Percentiles rank a stretch among this genome's conserved stretches.
Conservation (phyloP, 768 basidiomycete genomes). For the Naganishia antarctica region DNA sequence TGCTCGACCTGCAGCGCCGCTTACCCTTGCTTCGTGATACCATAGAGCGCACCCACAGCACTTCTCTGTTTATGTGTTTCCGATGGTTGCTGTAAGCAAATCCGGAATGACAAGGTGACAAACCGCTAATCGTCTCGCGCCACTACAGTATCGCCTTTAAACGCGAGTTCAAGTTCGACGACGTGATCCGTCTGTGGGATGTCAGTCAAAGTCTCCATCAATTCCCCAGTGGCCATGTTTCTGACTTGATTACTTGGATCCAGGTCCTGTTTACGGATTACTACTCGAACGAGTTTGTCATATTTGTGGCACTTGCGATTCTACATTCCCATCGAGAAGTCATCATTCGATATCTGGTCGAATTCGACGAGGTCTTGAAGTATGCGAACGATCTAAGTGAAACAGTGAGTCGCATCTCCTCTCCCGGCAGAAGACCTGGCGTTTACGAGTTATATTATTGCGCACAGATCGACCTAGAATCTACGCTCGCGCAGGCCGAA, state of each 20-base stretch:
- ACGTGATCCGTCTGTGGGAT: constrained; percentile 88
- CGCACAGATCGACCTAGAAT: constrained; percentile 87
- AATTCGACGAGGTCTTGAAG: constrained; percentile 57
- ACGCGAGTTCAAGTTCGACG: constrained; percentile 89
- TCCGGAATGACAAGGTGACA: constrained; percentile 8
- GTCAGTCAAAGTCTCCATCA: constrained; percentile 41
- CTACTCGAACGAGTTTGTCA: constrained; percentile 78
- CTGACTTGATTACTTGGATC: constrained; percentile 50
- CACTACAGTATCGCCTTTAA: constrained; percentile 77
- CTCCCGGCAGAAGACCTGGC: neutral
- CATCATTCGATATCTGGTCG: constrained; percentile 87
- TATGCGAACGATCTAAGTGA: constrained; percentile 47
- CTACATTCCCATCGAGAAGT: constrained; percentile 93
- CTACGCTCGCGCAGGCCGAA: constrained; percentile 91
- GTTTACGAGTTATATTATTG: too few relatives aligned
- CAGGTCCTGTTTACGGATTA: constrained; percentile 57
- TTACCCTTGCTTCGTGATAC: neutral
- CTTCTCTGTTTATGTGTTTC: constrained; percentile 98
- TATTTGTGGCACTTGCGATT: constrained; percentile 89
- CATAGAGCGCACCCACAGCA: constrained; percentile 74
- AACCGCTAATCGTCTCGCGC: constrained; percentile 14
- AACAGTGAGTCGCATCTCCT: constrained; percentile 33
- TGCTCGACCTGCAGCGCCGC: neutral
- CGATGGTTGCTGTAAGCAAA: constrained; percentile 56
- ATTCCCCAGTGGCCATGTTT: neutral